Evolutionary conservation across 495 filamentous ascomycete genomes (phyloP), one percentile per base, ranked within the genome.

Genomic region (Hyphodiscus hymeniophilus): DNA sequence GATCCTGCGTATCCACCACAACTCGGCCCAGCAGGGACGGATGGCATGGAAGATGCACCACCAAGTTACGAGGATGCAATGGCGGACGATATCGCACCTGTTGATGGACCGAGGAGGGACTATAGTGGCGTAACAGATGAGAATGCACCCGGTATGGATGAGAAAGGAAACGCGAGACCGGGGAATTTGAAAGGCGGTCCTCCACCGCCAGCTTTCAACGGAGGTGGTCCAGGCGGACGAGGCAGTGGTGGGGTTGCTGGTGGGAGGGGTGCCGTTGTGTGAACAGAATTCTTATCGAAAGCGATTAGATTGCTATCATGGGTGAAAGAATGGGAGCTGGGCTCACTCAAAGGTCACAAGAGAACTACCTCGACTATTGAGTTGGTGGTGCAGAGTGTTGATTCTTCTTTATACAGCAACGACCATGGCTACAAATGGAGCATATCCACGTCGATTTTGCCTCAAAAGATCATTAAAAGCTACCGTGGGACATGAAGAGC

Each of bases 41-140:
- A 68, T 0, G 26, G 26, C 5, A 63, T 71, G 47, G 81, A 81
- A 15, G 85, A 86, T 12, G 79, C 81, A 10, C 79, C 77, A 20
- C 87, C 87, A 23, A 89, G 83, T 57, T 94, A 94, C 62, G 85
- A 92, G 66, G 91, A 97, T 68, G 87, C 89, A 12, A 87, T 95
- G 68, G 54, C 54, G 13, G 56, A 59, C 36, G 52, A 59, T 12
- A 59, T 59, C 13, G 40, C 48, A 1, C 56, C 47, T 10, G 50
- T 47, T 11, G 46, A 55, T 44, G 56, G 56, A 11, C 56, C 52
- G 12, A 46, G 56, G 24, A 47, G 48, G 35, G 46, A 53, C n/a
- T 59, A 59, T 21, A 49, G 43, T 23, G 56, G 56, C 32, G 52
- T 59, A 3, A 59, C 56, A n/a, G 56, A 59, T 50, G 56, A 53